Conservation (phyloP, 2,329 filamentous ascomycete species). For the Karstenula rhodostoma region DNA sequence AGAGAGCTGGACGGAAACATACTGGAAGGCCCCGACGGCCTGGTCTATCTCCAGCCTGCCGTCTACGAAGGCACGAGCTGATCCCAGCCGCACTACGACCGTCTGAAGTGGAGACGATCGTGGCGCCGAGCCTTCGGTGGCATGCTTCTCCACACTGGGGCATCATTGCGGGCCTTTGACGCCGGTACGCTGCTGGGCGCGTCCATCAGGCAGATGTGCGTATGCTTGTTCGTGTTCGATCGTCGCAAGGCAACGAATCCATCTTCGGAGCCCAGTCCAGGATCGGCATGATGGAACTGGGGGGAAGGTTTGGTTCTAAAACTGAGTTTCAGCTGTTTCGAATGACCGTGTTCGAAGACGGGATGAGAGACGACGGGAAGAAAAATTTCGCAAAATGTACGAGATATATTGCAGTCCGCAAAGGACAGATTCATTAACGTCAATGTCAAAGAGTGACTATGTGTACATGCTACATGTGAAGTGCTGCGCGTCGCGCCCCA, state of each 20-base stretch:
- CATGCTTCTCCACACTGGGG: neutral
- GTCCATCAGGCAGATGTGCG: neutral
- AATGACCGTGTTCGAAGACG: neutral
- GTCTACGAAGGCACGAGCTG: slow-evolving; percentile 4
- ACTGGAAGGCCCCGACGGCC: neutral
- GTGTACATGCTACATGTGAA: slow-evolving; percentile 14
- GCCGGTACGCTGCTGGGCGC: neutral
- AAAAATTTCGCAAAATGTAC: neutral
- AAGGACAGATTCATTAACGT: slow-evolving; percentile 3
- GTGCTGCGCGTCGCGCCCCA: slow-evolving; percentile 14
- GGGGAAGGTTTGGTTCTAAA: too few relatives aligned
- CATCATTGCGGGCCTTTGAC: neutral
- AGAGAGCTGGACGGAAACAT: neutral
- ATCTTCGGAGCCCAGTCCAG: neutral
- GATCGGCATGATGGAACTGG: neutral
- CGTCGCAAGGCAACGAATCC: neutral
- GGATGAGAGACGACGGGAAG: neutral
- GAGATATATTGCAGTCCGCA: neutral
- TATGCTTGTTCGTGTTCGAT: neutral
- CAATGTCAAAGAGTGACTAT: slow-evolving; percentile 13
- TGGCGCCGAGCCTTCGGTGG: neutral
- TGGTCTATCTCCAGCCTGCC: slow-evolving; percentile 7
- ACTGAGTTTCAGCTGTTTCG: neutral
- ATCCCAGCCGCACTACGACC: neutral
- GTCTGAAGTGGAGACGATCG: neutral